Evolutionary conservation across 495 filamentous ascomycete genomes (phyloP), one percentile per base, ranked within the genome.

Genomic region (Glutinoglossum americanum): DNA sequence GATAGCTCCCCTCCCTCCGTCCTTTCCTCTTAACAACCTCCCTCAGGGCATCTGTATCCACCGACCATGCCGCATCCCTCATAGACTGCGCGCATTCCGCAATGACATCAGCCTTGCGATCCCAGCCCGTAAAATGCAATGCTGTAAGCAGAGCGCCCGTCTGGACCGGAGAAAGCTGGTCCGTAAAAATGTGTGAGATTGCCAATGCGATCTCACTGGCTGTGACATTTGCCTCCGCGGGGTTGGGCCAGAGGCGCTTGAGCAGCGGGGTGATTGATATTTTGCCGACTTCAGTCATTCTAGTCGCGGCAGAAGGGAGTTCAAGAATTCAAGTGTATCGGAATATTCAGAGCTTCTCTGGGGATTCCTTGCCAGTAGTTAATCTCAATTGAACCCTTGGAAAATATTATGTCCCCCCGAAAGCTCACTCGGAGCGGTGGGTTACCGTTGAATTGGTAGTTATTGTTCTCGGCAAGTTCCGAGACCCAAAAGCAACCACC

Each of bases 121-220:
- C 89, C 60, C 80, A 77, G 19, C 80, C 81, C 1, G 88, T 94
- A 62, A 89, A 93, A 66, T 94, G 87, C 25, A 99, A 72, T 25
- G 86, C 80, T 30, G 90, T 94, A 21, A 99, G 72, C 15, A 99
- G 74, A 28, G 87, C 82, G 6, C 82, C 83, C 3, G 83, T 84
- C 62, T 97, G 93, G 7, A 89, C 82, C 27, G 83, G 78, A 0
- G 84, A 89, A 1, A 96, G 72, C 45, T 78, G 75, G 69, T 95
- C 80, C 27, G 85, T 87, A 65, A 97, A 96, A 65, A 94, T 90
- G 62, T 84, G 74, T 2, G 86, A 81, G 62, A 99, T 82, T 17
- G 92, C 89, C 8, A 82, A 70, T 57, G 89, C 88, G 63, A 99
- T 90, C 60, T 94, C 84, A 37, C 81, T 74, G 21, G 89, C 82